Base-by-base conservation (phyloP, 768 basidiomycete genomes). In the Tylopilus cervinicoccineus region DNA sequence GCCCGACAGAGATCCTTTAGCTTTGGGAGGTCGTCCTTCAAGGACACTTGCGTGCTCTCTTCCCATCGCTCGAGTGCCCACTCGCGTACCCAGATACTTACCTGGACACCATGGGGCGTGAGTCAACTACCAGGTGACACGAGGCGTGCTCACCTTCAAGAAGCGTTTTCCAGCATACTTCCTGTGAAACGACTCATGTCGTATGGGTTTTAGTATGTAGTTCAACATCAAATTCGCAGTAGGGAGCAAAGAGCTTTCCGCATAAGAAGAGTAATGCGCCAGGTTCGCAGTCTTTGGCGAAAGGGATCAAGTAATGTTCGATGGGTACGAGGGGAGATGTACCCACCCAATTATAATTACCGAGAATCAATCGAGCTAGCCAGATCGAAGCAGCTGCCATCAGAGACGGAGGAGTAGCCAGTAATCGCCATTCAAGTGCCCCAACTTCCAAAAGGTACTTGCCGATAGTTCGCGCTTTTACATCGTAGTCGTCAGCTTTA, bases 401-500 rank as follows among this genome's bases (percentile, higher is more conserved):
- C 54, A 88, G 60, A 23, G 88, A 91, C 3, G 94, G 89, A 9
- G 84, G 77, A 6, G 80, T 78, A 2, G 75, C 73, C 38, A 97
- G 71, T 52, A 97, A 71, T n/a, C 79, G 72, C 74, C 84, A 81
- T 55, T 97, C 93, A 17, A 96, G 73, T 43, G 81, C 79, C 12
- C 81, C 79, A 41, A 96, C 88, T 71, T 96, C 94, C 45, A 94
- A 72, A 43, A 96, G 76, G 68, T 92, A 97, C 66, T 97, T 96
- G 29, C 84, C 91, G 17, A 96, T 76, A 4, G 93, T 93, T 48
- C 93, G 73, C 14, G 84, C 84, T 56, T 90, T 81, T 26, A 88
- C 77, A 57, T 94, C 88, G 67, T 92, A 95, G 47, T 85, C 83
- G 58, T 97, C 94, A 3, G 93, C 94, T 70, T 96, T 97, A 72